These are phyloP conservation scores for Fusarium sambucinum DNA, from an alignment of 2,329 filamentous ascomycete genomes.

Conservation along the genomic window DNA sequence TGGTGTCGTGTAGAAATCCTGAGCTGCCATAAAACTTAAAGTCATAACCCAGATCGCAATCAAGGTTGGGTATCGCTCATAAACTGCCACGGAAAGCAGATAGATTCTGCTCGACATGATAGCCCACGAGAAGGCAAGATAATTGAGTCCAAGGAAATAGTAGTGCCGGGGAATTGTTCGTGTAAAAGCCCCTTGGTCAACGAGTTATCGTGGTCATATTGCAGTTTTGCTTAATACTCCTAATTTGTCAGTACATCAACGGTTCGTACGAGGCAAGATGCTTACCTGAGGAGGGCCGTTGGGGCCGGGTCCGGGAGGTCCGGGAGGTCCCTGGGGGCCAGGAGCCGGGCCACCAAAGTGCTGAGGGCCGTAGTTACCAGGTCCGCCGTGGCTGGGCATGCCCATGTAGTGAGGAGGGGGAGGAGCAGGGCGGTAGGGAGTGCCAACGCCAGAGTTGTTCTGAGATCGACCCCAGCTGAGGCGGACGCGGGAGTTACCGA, in stretches of 20 bases:
- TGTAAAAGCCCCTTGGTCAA: conserved; percentile 46
- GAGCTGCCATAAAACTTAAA: conserved; percentile 50
- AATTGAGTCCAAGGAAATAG: conserved; percentile 48
- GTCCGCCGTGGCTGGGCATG: conserved; percentile 59
- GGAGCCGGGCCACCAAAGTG: conserved; percentile 61
- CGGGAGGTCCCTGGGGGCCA: conserved; percentile 58
- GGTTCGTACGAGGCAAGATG: neutral
- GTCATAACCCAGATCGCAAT: conserved; percentile 46
- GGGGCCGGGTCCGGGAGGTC: conserved; percentile 55
- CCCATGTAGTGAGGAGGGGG: conserved; percentile 68
- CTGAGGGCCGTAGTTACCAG: conserved; percentile 60
- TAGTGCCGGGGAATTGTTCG: conserved; percentile 41
- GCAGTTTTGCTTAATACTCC: conserved; percentile 31
- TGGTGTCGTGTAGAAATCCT: conserved; percentile 50
- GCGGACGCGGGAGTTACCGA: conserved; percentile 97
- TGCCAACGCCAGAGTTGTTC: conserved; percentile 99
- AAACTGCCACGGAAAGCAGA: conserved; percentile 43
- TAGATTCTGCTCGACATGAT: conserved; percentile 38
- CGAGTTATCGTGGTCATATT: conserved; percentile 49
- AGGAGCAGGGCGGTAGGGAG: conserved; percentile 94
- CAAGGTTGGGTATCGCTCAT: conserved; percentile 45
- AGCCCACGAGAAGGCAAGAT: conserved; percentile 44
- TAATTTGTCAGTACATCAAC: conserved; percentile 16
- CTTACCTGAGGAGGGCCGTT: conserved; percentile 57
- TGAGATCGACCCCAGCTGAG: conserved; percentile 98